Evolutionary conservation across 768 basidiomycete genomes (phyloP).

Genomic region (Mycena haematopus): DNA sequence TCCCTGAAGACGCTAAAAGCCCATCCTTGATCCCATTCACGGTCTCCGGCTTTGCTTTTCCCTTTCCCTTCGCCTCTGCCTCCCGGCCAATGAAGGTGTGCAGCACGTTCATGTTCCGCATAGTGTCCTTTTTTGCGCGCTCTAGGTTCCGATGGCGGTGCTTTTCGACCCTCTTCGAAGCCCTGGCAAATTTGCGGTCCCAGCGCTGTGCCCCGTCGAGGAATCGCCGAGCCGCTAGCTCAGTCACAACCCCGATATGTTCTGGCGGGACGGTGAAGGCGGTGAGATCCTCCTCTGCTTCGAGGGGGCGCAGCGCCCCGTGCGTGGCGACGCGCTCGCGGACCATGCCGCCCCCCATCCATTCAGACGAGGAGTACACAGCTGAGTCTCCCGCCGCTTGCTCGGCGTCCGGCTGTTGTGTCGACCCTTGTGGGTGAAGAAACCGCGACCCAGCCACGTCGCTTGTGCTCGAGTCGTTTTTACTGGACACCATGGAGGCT

Average conservation of each 20-base stretch:
- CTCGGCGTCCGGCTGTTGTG: conserved; percentile 32
- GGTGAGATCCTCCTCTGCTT: conserved; percentile 68
- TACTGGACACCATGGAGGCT: conserved; percentile 18
- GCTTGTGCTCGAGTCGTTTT: conserved; percentile 29
- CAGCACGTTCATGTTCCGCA: conserved; percentile 58
- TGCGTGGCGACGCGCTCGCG: conserved; percentile 87
- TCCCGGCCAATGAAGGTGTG: conserved; percentile 44
- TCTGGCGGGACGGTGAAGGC: conserved; percentile 71
- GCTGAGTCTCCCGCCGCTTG: conserved; percentile 64
- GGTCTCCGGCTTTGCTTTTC: conserved; percentile 26
- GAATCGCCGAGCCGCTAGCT: conserved; percentile 79
- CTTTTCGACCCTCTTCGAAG: conserved; percentile 65
- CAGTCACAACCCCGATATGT: conserved; percentile 76
- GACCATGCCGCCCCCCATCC: conserved; percentile 66
- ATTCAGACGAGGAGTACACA: conserved; percentile 62
- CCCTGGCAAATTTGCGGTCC: conserved; percentile 69
- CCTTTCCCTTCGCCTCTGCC: conserved; percentile 31
- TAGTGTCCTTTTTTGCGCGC: conserved; percentile 66
- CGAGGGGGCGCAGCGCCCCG: conserved; percentile 84
- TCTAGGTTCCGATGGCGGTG: conserved; percentile 69
- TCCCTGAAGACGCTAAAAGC: conserved; percentile 52
- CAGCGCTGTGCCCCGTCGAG: conserved; percentile 63
- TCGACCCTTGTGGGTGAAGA: conserved; percentile 16
- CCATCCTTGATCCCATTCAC: conserved; percentile 42
- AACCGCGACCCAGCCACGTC: conserved; percentile 48